Conservation (phyloP, 176 grass and related monocot genomes). For the Bothriochloa decipiens region DNA sequence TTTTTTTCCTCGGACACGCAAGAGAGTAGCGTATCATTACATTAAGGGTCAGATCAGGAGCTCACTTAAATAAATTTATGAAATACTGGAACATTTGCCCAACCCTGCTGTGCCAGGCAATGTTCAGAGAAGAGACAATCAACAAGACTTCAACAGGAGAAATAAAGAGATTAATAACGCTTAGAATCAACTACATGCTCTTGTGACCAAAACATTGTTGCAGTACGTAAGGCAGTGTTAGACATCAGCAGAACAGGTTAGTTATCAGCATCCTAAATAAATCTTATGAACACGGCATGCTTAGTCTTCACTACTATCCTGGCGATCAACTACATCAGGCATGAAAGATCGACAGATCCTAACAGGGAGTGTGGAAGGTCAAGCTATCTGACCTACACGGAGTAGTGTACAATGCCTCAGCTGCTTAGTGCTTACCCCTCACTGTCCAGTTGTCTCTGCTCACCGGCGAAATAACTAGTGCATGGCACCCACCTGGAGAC, state of each 20-base stretch:
- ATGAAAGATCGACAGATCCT: background rate
- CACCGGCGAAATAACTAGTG: background rate
- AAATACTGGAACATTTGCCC: background rate
- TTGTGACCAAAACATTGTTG: slow-evolving; percentile 14
- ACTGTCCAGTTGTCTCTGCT: background rate
- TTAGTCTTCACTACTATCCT: background rate
- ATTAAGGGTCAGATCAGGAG: background rate
- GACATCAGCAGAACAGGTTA: slow-evolving; percentile 7
- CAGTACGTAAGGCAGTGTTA: background rate
- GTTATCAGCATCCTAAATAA: slow-evolving; percentile 37
- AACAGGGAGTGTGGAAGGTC: background rate
- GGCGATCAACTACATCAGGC: slow-evolving; percentile 10
- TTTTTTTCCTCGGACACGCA: no score
- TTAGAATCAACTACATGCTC: background rate
- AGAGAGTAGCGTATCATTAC: no score
- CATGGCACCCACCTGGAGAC: background rate
- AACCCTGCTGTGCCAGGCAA: background rate
- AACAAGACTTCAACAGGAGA: background rate
- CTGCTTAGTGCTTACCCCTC: background rate
- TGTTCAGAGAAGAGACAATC: background rate
- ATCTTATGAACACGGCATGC: slow-evolving; percentile 46
- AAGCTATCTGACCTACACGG: no score
- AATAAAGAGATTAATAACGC: background rate
- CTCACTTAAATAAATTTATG: background rate
- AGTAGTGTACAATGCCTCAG: slow-evolving; percentile 25